Percentiles rank a stretch among this genome's conserved stretches.
Conservation (phyloP, 768 basidiomycete genomes). For the Baorangia bicolor region DNA sequence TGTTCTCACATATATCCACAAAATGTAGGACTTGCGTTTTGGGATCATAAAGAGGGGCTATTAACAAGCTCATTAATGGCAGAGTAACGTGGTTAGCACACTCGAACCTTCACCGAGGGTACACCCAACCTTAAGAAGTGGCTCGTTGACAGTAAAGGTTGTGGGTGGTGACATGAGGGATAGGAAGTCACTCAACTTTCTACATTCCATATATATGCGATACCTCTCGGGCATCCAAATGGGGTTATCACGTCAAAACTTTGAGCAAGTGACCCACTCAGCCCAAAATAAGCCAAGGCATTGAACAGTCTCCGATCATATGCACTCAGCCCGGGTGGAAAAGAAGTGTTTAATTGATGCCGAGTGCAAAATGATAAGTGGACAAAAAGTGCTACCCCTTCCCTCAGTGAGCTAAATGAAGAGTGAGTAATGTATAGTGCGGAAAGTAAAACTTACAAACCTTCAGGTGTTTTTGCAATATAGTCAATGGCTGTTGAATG, state of each 20-base stretch:
- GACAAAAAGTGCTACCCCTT: conserved; percentile 6
- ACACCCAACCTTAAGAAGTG: conserved; percentile 54
- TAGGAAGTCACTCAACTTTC: background rate
- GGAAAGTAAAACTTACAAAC: conserved; percentile 39
- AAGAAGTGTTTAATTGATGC: conserved; percentile 18
- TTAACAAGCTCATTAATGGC: background rate
- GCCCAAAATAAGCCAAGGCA: background rate
- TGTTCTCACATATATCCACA: conserved; percentile 51
- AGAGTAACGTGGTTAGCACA: background rate
- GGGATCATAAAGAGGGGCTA: conserved; percentile 65
- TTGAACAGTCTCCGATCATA: background rate
- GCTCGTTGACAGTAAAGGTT: conserved; percentile 30
- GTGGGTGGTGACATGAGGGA: conserved; percentile 10
- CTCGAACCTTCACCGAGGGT: conserved; percentile 60
- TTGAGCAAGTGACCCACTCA: conserved; percentile 8
- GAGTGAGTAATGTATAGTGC: conserved; percentile 9
- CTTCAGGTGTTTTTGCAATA: conserved; percentile 89
- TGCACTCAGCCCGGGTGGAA: background rate
- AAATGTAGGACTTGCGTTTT: conserved; percentile 57
- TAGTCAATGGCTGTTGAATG: conserved; percentile 80
- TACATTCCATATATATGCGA: conserved; percentile 10
- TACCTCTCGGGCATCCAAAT: conserved; percentile 3
- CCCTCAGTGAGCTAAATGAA: conserved; percentile 46
- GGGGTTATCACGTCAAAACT: conserved; percentile 2
- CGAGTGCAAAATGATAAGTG: conserved; percentile 18